Evolutionary conservation across 352 stramenopile species (phyloP), one percentile per base, ranked within the genome.

Genomic region (Pythium dissotocum): DNA sequence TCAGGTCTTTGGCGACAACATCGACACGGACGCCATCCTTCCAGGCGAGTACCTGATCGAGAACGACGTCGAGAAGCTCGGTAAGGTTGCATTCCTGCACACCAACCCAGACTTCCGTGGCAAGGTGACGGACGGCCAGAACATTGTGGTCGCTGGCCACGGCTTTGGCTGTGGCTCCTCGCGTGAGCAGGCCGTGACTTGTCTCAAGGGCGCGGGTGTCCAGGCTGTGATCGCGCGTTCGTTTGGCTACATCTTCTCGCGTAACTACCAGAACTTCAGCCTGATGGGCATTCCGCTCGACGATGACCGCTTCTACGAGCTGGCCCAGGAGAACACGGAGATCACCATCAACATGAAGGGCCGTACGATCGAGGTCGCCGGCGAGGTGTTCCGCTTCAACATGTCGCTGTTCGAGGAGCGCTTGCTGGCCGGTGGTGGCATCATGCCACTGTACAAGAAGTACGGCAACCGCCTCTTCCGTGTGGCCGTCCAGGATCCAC

Each of bases 1-100:
- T 18, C 88, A 94, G 62, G 83, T 93, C 13, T 95, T 94, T 71
- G 86, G 84, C n/a, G 88, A 95, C 78, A 95, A 95, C 69, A 94
- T 95, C 33, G 87, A 95, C 73, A 95, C 88, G 58, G 88, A 95
- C 61, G 88, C 86, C n/a, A 94, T 95, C 70, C 70, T 95, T 28
- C 85, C 88, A 1, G 87, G 84, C 28, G 84, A 95, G 67, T 94
- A 80, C 57, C 51, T 95, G 69, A 90, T 82, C 33, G 87, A 95
- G 68, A 95, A 94, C 71, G 87, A 95, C 74, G 83, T 95, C 63
- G 85, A 93, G 58, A 83, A 84, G 55, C 77, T 95, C 9, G 87
- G 85, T 55, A 93, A 94, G 71, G 85, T 94, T 1, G 84, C 87
- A 8, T 95, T 95, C 66, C 42, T 93, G 61, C 80, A 95, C 75